Conservation (phyloP, 805 yeast genomes). For the Lipomyces mesembrius region DNA sequence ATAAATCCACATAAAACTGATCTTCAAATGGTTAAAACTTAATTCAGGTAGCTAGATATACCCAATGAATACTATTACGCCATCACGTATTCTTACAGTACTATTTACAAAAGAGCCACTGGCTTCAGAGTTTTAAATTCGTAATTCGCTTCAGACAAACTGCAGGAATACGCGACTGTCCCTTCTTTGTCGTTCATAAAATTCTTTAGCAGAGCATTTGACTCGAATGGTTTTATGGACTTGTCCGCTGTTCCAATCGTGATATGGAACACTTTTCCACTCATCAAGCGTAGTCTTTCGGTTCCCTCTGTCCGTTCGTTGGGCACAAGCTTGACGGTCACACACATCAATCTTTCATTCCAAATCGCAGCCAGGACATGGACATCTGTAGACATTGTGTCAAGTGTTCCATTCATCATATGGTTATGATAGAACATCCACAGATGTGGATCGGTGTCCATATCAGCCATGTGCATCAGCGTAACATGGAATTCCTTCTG, state of each 20-base stretch:
- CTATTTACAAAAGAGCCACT: background rate
- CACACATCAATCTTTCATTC: conserved; percentile 40
- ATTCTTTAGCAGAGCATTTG: conserved; percentile 48
- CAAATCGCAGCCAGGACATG: conserved; percentile 7
- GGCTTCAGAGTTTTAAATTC: background rate
- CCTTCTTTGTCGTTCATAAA: background rate
- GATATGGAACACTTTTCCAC: conserved; percentile 63
- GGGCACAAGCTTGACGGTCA: conserved; percentile 51
- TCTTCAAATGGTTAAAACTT: background rate
- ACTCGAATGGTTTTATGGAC: conserved; percentile 55
- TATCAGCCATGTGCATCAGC: conserved; percentile 53
- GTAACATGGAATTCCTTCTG: conserved; percentile 71
- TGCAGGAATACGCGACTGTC: background rate
- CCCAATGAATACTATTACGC: background rate
- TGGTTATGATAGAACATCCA: conserved; percentile 32
- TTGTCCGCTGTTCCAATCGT: conserved; percentile 67
- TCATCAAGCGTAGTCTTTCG: conserved; percentile 43
- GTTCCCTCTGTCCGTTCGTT: conserved; percentile 57
- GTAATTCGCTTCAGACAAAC: background rate
- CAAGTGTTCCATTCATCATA: conserved; percentile 5
- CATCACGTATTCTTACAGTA: background rate
- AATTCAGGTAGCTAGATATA: background rate
- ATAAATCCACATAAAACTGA: background rate
- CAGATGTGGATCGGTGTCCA: conserved; percentile 13
- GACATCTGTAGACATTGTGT: conserved; percentile 16